Conservation (phyloP, 2,329 filamentous ascomycete genomes). For the Alternaria burnsii region DNA sequence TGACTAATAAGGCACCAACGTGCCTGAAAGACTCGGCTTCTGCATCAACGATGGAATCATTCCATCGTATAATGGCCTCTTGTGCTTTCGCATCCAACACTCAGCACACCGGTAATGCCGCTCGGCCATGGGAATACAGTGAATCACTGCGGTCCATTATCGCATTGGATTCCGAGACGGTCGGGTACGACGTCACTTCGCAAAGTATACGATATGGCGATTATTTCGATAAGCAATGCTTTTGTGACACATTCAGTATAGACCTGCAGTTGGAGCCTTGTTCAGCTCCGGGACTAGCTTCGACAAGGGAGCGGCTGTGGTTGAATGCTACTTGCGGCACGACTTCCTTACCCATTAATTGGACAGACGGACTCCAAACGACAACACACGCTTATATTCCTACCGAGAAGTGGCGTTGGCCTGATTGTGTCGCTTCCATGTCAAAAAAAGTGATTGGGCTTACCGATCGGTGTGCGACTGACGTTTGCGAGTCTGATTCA, state of each 20-base stretch:
- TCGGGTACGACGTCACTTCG: not conserved
- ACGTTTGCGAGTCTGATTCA: not conserved
- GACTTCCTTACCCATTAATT: not conserved
- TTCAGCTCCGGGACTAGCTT: not conserved
- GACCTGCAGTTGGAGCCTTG: not conserved
- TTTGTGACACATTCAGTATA: not conserved
- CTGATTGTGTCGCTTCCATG: not conserved
- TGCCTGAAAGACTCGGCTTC: not conserved
- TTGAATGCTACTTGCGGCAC: not conserved
- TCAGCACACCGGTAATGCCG: not conserved
- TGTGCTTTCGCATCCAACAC: not conserved
- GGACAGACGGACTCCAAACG: not conserved
- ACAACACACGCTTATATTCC: not conserved
- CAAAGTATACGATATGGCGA: not conserved
- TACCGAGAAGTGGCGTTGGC: not conserved
- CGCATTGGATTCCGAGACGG: not conserved
- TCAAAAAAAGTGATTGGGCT: not conserved
- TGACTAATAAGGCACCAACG: not conserved
- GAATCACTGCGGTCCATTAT: not conserved
- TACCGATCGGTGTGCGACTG: not conserved
- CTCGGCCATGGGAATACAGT: not conserved
- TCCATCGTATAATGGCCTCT: not conserved
- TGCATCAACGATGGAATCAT: not conserved
- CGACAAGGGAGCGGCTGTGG: not conserved
- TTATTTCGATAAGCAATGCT: not conserved